A percentile compares a stretch with the other conserved stretches of the same genome.
Evolutionary conservation across 208 protist genomes (phyloP).

Genomic region (Acanthamoeba polyphaga): DNA sequence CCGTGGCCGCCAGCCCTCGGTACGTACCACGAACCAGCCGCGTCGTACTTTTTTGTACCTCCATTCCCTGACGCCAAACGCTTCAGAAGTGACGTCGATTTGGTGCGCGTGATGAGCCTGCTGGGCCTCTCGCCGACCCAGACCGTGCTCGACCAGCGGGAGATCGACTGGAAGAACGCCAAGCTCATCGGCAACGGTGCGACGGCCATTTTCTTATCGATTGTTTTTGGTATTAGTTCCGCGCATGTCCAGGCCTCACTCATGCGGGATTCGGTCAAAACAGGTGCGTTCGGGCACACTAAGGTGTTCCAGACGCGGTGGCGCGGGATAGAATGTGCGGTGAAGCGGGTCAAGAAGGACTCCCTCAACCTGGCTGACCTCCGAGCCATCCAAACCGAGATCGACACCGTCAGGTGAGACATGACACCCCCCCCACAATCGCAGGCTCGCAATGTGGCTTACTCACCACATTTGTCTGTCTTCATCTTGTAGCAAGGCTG

Average conservation of each 20-base stretch:
- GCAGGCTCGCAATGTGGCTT: not conserved
- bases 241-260: too few species aligned
- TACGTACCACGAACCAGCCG: too few species aligned
- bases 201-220: not conserved
- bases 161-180: conserved; percentile 50
- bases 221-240: too few species aligned
- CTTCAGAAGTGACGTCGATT: not conserved
- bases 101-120: conserved; percentile 23
- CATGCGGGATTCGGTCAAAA: not conserved
- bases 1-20: too few species aligned
- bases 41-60: not conserved
- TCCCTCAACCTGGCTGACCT: not conserved
- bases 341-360: conserved; percentile 56
- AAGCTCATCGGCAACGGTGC: conserved; percentile 25
- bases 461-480: not conserved
- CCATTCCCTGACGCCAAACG: not conserved
- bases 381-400: not conserved
- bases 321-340: conserved; percentile 36
- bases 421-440: not conserved
- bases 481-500: not conserved
- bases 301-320: conserved; percentile 47
- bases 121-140: not conserved
- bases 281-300: conserved; percentile 19
- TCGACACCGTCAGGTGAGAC: not conserved
- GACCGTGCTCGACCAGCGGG: not conserved